Evolutionary conservation across 139 green algal genomes (phyloP).

Genomic region (Chloropicon primus): DNA sequence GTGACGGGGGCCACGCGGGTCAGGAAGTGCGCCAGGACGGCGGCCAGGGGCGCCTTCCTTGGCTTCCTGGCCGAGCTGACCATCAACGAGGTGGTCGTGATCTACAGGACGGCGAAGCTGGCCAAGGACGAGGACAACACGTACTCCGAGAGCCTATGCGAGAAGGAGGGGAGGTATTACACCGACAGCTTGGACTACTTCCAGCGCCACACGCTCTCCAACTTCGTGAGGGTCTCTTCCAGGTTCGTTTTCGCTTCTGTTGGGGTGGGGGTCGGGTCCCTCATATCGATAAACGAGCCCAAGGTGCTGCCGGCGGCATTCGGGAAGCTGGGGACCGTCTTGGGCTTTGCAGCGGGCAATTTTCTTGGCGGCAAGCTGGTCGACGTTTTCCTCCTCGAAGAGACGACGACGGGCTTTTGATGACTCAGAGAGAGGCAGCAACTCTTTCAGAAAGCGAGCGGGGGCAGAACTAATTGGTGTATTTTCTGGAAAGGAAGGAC

Average conservation of each 20-base stretch:
- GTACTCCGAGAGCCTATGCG: not conserved
- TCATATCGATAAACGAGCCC: not conserved
- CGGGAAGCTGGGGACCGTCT: not conserved
- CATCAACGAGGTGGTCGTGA: not conserved
- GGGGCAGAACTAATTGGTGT: not conserved
- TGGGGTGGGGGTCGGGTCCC: not conserved
- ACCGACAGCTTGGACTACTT: not conserved
- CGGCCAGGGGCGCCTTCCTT: not conserved
- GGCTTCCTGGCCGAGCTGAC: not conserved
- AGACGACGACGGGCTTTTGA: no score
- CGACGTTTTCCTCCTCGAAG: not conserved
- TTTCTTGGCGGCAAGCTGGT: not conserved
- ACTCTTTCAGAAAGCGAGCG: not conserved
- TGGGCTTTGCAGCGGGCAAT: not conserved
- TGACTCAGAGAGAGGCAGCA: no score
- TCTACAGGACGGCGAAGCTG: not conserved
- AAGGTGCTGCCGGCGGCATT: not conserved
- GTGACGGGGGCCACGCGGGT: not conserved
- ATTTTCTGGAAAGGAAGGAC: not conserved
- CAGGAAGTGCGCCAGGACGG: not conserved
- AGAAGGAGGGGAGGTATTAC: not conserved
- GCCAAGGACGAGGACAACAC: not conserved
- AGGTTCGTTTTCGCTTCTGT: not conserved
- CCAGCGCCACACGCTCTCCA: not conserved
- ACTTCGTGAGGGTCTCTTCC: not conserved